Evolutionary conservation across 805 yeast species (phyloP), one percentile per base, ranked within the genome.

Genomic region (Candida chilensis): DNA sequence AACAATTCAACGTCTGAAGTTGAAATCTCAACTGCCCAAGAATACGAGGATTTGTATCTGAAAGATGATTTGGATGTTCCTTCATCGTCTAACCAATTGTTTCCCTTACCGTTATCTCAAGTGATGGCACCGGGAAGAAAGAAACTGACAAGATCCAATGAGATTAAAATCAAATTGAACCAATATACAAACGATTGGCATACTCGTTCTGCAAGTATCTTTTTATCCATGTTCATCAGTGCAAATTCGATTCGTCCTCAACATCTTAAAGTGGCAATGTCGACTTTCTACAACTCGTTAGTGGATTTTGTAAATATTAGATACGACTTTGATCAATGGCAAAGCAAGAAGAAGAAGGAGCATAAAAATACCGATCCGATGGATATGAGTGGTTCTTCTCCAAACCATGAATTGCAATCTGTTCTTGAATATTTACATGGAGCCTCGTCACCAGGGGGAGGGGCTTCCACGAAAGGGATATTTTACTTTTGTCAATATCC

Each of bases 261-360:
- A 54, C 2, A n/a, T n/a, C n/a, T n/a, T n/a, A n/a, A n/a, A n/a
- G n/a, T n/a, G n/a, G n/a, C n/a, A n/a, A n/a, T n/a, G n/a, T 65
- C 74, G 5, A 44, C 52, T 0, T 85, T 83, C 44, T 90, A 90
- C 57, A 90, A 90, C 48, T 67, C 81, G 4, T 59, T 87, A 54
- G 79, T 82, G 3, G 97, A 90, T 49, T 83, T 66, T 48, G 75
- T 85, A 16, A 83, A 83, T 42, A 65, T 83, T 20, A 74, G 67
- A 33, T 69, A 74, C 32, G 98, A 90, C 52, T 92, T 81, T 54
- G 94, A 84, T 41, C 63, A 71, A 1, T 90, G 96, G 96, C 83
- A 78, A 37, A 62, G 64, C 41, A 49, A 54, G 37, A 40, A 53
- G 37, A 46, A 56, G 16, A 29, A 33, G 32, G 30, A 13, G 13